Base-by-base conservation (phyloP, 176 grass and related monocot species). In the Triticum turgidum region DNA sequence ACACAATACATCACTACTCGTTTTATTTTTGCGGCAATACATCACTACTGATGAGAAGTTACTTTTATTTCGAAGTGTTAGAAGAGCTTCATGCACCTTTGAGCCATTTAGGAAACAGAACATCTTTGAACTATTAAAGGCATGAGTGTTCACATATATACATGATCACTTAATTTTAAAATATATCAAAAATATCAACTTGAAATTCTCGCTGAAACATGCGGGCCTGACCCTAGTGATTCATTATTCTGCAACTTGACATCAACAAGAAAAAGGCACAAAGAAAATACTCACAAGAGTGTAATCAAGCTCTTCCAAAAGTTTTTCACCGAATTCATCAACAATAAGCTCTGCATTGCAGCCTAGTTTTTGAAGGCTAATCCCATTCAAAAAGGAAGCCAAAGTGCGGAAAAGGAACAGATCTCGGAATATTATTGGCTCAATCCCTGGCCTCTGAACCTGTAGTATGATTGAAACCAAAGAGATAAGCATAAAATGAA, bases 301-400 rank as follows among this genome's bases (percentile, higher is more conserved):
- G 64, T 98, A 98, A 86, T 98, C 97, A 65, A 98, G 91, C 89
- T 98, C 97, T 90, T 98, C 97, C 88, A 98, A 80, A 86, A 98
- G 90, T 62, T 98, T 98, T 79, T 98, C 97, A 67, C 97, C 97
- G 37, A 98, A 98, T 92, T 98, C 93, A 77, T 98, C 97, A 77
- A 98, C 97, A 83, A 98, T 98, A 89, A 98, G 93, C 86, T 98
- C 97, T 79, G 97, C 93, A 89, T 98, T 98, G 89, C 97, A 98
- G 15, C 97, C 94, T 83, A 98, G 86, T 87, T 98, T 98, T 86
- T 94, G 97, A 79, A 98, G 90, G 83, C 97, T 98, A 73, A 98
- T 91, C 51, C 97, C 97, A 88, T 96, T 98, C 84, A 98, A 87
- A 78, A 98, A 98, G 10, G 97, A 98, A 61, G 97, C 97, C 37